Base-by-base conservation (phyloP, 768 basidiomycete species). In the Aureoboletus auriporus region DNA sequence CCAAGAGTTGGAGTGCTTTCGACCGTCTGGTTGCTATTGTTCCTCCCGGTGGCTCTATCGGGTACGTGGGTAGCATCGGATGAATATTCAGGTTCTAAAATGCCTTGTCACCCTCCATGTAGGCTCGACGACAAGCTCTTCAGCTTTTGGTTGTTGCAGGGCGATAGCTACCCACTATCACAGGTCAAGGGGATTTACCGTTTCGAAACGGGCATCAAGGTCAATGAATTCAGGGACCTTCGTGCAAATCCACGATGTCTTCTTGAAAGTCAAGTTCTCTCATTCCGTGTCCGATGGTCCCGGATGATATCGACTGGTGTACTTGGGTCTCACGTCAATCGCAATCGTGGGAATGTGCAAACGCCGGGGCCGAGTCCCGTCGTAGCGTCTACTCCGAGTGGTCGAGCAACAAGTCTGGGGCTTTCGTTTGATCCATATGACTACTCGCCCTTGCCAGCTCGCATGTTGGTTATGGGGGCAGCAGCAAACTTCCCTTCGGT, bases 61-160 rank as follows among this genome's bases (percentile, higher is more conserved):
- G 90, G 86, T 89, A 61, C 35, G 83, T 71, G 39, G 26, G 9
- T 17, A 37, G 16, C 14, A 53, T 56, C 20, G 47, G 37, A 5
- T 29, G 51, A 27, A 37, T 35, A 35, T 46, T 31, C 30, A n/a
- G 39, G 16, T 39, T 16, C 49, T 48, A 31, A 40, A 9, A 34
- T 37, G 43, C 29, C 29, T 30, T 37, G 46, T 26, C 51, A 14
- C 13, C 44, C 11, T 37, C 11, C 17, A 39, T 27, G 8, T 53
- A 90, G 89, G n/a, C 80, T 93, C 44, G 91, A 93, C 58, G 89
- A 93, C 71, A 93, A 93, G 62, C 78, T 93, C 2, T 93, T 93
- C 68, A 85, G 85, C 50, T 93, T 91, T 73, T 93, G 88, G 86
- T 75, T 89, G 52, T 74, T 92, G 13, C 89, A 92, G 65, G 80